Conservation (phyloP, 768 basidiomycete genomes). For the Favolaschia claudopus region DNA sequence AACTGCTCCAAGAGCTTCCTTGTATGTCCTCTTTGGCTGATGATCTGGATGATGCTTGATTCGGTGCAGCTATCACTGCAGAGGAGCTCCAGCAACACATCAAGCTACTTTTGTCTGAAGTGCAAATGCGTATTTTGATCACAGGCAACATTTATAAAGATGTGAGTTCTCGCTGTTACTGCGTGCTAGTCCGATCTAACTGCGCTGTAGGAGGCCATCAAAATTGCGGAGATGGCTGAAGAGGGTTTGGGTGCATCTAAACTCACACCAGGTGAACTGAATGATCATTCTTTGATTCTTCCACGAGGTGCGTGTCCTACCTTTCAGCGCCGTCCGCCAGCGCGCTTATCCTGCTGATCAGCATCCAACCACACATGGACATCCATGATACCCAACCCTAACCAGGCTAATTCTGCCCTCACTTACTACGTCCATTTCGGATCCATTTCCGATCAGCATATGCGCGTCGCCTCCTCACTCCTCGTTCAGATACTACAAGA, state of each 20-base stretch:
- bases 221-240: slow-evolving; percentile 77
- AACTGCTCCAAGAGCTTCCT: slow-evolving; percentile 77
- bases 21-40: slow-evolving; percentile 53
- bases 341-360: slow-evolving; percentile 37
- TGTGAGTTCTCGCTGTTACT: slow-evolving; percentile 50
- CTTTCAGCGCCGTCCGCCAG: not conserved
- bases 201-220: slow-evolving; percentile 71
- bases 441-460: slow-evolving; percentile 62
- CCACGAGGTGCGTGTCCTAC: slow-evolving; percentile 60
- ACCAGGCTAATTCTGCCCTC: slow-evolving; percentile 87
- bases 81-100: slow-evolving; percentile 76
- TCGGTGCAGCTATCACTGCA: slow-evolving; percentile 65
- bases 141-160: slow-evolving; percentile 88
- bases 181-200: not conserved
- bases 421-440: slow-evolving; percentile 90
- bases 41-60: not conserved
- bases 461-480: slow-evolving; percentile 73
- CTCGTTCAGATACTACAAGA: slow-evolving; percentile 89
- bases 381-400: slow-evolving; percentile 75
- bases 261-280: slow-evolving; percentile 62
- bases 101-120: slow-evolving; percentile 62
- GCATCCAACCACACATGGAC: slow-evolving; percentile 77
- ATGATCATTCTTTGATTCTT: slow-evolving; percentile 67
- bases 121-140: slow-evolving; percentile 77
- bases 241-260: slow-evolving; percentile 62